Evolutionary conservation across 2,329 filamentous ascomycete species (phyloP).

Genomic region (Xylariaceae sp.): DNA sequence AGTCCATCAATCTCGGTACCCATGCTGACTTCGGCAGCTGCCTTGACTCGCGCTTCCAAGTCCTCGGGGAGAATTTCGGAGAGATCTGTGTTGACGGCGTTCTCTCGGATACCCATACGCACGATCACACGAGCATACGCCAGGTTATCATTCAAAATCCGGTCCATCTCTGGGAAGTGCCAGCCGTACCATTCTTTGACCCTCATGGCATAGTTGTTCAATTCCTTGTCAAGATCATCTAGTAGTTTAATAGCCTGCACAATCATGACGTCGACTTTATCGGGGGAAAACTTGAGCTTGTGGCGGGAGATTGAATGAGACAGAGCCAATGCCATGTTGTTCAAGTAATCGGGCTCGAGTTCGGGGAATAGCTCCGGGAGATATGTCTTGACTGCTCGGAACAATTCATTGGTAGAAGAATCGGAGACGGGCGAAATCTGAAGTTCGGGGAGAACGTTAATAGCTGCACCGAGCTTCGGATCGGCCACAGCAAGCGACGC

Average conservation of each 20-base stretch:
- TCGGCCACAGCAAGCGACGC: constrained; percentile 90
- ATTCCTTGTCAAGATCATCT: constrained; percentile 96
- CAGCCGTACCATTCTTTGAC: constrained; percentile 99
- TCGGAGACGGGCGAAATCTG: constrained; percentile 80
- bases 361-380: constrained; percentile 87
- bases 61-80: constrained; percentile 92
- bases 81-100: constrained; percentile 71
- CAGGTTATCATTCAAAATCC: constrained; percentile 95
- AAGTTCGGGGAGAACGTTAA: constrained; percentile 85
- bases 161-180: constrained; percentile 98
- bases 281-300: constrained; percentile 97
- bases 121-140: constrained; percentile 88
- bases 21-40: constrained; percentile 95
- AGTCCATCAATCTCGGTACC: constrained; percentile 93
- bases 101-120: constrained; percentile 82
- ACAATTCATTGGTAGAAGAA: constrained; percentile 78
- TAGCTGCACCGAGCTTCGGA: constrained; percentile 84
- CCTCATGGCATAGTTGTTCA: constrained; percentile 98
- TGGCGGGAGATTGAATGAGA: constrained; percentile 95
- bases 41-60: constrained; percentile 86
- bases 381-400: constrained; percentile 89
- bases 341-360: constrained; percentile 76
- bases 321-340: constrained; percentile 92
- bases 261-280: constrained; percentile 99
- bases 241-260: constrained; percentile 92